phyloP scores from a whole-genome alignment of 2,329 filamentous ascomycete genomes.

The Talaromyces verruculosus region DNA sequence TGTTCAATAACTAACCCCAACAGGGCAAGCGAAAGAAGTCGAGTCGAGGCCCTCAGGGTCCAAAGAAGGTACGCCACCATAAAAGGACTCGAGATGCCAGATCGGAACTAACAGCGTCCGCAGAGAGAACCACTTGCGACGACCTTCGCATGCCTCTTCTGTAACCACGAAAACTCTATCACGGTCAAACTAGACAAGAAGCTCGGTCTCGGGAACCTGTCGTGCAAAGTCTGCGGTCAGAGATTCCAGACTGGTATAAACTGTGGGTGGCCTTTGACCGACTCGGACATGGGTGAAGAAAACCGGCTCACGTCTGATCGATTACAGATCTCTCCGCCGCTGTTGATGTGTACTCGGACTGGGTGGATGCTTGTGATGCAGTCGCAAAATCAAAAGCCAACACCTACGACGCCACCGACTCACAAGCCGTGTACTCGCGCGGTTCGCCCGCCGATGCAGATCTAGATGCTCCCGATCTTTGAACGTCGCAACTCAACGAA shows the following conservation, averaged over 20 bases:
- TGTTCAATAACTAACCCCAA: neutral
- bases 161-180: conserved; percentile 94
- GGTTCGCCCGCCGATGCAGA: conserved; percentile 17
- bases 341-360: conserved; percentile 96
- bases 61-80: conserved; percentile 67
- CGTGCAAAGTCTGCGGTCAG: conserved; percentile 92
- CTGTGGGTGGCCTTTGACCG: conserved; percentile 59
- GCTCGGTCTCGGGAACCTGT: conserved; percentile 75
- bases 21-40: conserved; percentile 92
- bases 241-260: conserved; percentile 91
- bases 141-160: conserved; percentile 95
- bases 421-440: conserved; percentile 14
- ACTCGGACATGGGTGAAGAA: neutral
- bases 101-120: conserved; percentile 20
- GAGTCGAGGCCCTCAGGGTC: conserved; percentile 74
- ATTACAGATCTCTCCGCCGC: conserved; percentile 75
- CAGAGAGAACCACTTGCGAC: conserved; percentile 57
- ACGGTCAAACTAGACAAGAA: conserved; percentile 94
- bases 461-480: conserved; percentile 15
- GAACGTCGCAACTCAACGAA: neutral
- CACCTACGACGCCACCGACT: conserved; percentile 32
- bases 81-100: neutral
- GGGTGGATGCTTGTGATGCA: conserved; percentile 89
- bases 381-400: conserved; percentile 63
- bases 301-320: neutral